These are phyloP conservation scores for Teunomyces lycoperdinae DNA, from an alignment of 805 yeast species.

Conservation along the genomic window DNA sequence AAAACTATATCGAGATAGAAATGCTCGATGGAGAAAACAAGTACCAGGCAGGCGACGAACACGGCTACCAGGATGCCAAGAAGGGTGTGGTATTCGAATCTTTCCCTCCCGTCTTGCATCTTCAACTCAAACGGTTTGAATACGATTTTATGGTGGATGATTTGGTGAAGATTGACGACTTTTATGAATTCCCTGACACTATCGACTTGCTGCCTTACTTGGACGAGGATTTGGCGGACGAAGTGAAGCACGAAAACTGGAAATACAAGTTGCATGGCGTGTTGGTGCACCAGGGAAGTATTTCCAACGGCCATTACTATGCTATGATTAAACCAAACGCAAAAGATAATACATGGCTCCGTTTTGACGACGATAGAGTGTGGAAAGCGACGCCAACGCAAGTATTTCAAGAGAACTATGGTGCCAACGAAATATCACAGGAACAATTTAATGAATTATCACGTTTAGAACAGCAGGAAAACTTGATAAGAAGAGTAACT, in stretches of 20 bases:
- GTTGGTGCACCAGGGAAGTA: conserved; percentile 92
- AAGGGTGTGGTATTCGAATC: conserved; percentile 91
- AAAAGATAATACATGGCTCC: conserved; percentile 67
- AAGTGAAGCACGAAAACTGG: conserved; percentile 55
- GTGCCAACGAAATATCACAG: conserved; percentile 61
- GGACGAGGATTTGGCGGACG: conserved; percentile 50
- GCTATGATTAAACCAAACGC: conserved; percentile 83
- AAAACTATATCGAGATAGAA: conserved; percentile 85
- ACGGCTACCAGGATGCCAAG: conserved; percentile 91
- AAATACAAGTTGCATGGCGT: conserved; percentile 88
- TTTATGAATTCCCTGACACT: conserved; percentile 81
- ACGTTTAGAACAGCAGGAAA: conserved; percentile 59
- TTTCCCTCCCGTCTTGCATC: conserved; percentile 89
- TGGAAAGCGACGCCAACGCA: conserved; percentile 81
- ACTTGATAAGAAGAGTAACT: conserved; percentile 72
- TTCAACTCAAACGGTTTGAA: conserved; percentile 92
- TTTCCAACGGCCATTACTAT: conserved; percentile 94
- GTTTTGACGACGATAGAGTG: conserved; percentile 95
- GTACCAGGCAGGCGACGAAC: conserved; percentile 82
- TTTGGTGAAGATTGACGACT: conserved; percentile 87
- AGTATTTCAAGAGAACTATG: conserved; percentile 90
- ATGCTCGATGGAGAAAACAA: conserved; percentile 91
- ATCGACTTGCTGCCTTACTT: conserved; percentile 80
- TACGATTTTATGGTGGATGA: conserved; percentile 88
- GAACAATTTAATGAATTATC: conserved; percentile 50